Percentiles rank a stretch among this genome's conserved stretches.
These are phyloP conservation scores for Lecanosticta acicola DNA, from an alignment of 2,329 filamentous ascomycete genomes.

Conservation along the genomic window DNA sequence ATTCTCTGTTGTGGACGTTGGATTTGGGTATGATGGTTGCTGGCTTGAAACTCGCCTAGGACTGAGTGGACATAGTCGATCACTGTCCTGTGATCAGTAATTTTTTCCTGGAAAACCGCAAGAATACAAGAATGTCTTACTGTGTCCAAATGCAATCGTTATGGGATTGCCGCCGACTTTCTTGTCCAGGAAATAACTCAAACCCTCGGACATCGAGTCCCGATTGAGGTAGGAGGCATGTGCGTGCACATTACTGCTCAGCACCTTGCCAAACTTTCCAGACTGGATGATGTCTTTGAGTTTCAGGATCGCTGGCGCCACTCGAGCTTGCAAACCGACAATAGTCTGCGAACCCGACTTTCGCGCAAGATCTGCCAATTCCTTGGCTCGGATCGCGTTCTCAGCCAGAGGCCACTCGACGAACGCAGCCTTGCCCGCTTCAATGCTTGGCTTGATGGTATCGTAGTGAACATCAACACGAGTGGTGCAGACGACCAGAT, in stretches of 20 bases:
- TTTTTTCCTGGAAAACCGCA: not conserved
- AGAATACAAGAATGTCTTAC: conserved; percentile 13
- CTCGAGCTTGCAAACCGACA: conserved; percentile 45
- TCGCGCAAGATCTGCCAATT: conserved; percentile 40
- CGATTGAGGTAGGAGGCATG: conserved; percentile 7
- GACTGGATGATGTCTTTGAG: conserved; percentile 40
- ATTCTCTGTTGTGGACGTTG: conserved; percentile 17
- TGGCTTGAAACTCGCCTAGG: conserved; percentile 20
- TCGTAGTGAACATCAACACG: conserved; percentile 42
- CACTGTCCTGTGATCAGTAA: conserved; percentile 11
- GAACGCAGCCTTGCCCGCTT: conserved; percentile 44
- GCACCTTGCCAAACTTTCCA: conserved; percentile 42
- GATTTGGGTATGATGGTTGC: conserved; percentile 18
- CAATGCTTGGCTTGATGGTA: conserved; percentile 36
- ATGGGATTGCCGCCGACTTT: conserved; percentile 23
- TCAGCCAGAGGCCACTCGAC: conserved; percentile 39
- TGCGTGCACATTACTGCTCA: conserved; percentile 19
- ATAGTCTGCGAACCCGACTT: conserved; percentile 40
- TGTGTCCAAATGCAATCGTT: conserved; percentile 23
- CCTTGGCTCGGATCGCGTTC: conserved; percentile 42
- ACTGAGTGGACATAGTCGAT: conserved; percentile 24
- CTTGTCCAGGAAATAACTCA: conserved; percentile 23
- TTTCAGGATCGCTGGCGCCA: conserved; percentile 37
- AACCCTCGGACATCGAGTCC: conserved; percentile 16
- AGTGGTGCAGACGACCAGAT: conserved; percentile 45